Conservation (phyloP, 441 rosid species). For the Melastoma candidum region DNA sequence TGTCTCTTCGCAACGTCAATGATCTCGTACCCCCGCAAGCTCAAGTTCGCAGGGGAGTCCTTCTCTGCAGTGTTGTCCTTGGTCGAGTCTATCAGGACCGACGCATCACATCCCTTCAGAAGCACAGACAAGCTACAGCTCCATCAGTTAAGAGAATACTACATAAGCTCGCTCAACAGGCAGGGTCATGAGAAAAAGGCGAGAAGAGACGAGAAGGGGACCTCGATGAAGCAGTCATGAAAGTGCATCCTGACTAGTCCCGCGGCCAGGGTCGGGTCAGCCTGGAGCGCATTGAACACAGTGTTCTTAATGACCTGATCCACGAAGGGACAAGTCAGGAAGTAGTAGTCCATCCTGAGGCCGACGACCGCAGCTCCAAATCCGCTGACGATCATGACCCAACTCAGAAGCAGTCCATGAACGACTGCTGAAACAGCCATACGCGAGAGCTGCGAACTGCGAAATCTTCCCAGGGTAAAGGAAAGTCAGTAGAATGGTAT, state of each 20-base stretch:
- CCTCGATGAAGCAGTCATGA: constrained; percentile 89
- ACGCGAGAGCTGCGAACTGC: not conserved
- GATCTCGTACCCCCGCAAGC: constrained; percentile 70
- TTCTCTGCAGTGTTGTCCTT: constrained; percentile 81
- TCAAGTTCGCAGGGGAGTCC: constrained; percentile 82
- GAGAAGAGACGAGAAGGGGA: constrained; percentile 1
- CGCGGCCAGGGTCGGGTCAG: constrained; percentile 80
- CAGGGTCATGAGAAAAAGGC: not conserved
- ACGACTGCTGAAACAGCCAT: constrained; percentile 22
- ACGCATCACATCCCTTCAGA: constrained; percentile 76
- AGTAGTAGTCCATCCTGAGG: constrained; percentile 60
- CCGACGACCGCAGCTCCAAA: constrained; percentile 29
- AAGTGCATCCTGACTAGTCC: constrained; percentile 80
- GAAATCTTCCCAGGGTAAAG: too few species aligned
- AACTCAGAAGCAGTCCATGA: constrained; percentile 23
- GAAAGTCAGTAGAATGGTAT: too few species aligned
- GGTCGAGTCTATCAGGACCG: constrained; percentile 74
- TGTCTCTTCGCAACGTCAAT: constrained; percentile 66
- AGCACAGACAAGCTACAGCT: not conserved
- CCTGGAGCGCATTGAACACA: constrained; percentile 52
- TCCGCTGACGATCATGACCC: constrained; percentile 25
- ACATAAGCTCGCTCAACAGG: not conserved
- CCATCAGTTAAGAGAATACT: not conserved
- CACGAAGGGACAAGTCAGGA: constrained; percentile 63
- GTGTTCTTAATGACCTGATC: constrained; percentile 44